Conservation (phyloP, 768 basidiomycete genomes). For the Suillus tomentosus region DNA sequence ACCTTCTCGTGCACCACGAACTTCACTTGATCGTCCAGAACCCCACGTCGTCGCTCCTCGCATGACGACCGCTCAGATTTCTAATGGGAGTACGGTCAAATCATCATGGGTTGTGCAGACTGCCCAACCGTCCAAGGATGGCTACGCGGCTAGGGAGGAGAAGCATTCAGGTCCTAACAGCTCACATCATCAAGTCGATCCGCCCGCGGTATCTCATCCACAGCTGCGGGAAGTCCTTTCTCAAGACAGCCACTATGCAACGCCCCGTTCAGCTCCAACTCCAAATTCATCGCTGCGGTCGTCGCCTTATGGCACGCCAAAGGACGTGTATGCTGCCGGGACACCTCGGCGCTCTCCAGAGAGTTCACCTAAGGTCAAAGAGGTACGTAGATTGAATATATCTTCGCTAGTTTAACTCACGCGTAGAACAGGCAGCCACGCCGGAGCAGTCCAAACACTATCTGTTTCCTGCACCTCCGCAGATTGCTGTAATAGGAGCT, state of each 20-base stretch:
- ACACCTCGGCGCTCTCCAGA: constrained; percentile 25
- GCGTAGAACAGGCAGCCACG: constrained; percentile 21
- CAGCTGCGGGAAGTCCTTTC: constrained; percentile 37
- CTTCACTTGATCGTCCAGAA: constrained; percentile 7
- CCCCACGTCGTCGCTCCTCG: constrained; percentile 18
- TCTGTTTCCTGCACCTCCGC: constrained; percentile 25
- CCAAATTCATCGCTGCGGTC: constrained; percentile 27
- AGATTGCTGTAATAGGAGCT: constrained; percentile 34
- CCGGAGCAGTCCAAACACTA: constrained; percentile 21
- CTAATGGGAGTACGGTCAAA: constrained; percentile 27
- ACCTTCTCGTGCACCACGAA: constrained; percentile 20
- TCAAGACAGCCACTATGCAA: constrained; percentile 23
- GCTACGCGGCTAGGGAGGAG: constrained; percentile 28
- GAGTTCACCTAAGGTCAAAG: constrained; percentile 30
- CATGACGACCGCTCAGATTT: constrained; percentile 15
- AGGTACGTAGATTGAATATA: constrained; percentile 21
- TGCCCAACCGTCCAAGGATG: constrained; percentile 19
- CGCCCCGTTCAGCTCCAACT: constrained; percentile 20
- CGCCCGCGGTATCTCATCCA: constrained; percentile 19
- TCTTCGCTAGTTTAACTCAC: constrained; percentile 15
- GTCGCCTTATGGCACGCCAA: constrained; percentile 20
- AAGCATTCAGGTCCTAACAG: constrained; percentile 26
- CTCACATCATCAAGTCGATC: constrained; percentile 22
- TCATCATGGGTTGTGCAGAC: constrained; percentile 37
- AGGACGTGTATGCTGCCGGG: constrained; percentile 22